Base-by-base conservation (phyloP, 2,329 filamentous ascomycete species). In the Venturiaceae sp. region DNA sequence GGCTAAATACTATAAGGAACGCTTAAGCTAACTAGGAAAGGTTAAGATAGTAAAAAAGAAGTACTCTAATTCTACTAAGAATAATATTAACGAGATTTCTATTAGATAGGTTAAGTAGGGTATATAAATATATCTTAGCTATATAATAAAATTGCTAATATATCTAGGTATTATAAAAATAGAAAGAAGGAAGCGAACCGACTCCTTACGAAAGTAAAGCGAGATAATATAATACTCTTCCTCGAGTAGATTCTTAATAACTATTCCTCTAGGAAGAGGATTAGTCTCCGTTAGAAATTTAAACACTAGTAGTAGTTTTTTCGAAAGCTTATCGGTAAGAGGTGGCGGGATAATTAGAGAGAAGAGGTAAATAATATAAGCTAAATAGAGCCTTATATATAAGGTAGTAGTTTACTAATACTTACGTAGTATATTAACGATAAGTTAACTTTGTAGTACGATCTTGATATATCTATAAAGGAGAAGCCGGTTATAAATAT, bases 201-300 rank as follows among this genome's bases (percentile, higher is more conserved):
- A 39, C 36, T 39, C 14, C 36, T 39, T 7, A 16, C 19, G n/a
- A 39, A 39, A 39, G 36, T 16, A 16, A 39, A 39, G 36, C 14
- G 14, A 50, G 46, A 23, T 23, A 23, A 50, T 50, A 50, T 50
- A 28, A 50, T 50, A 50, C 21, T 50, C 28, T 50, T 28, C 16
- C 46, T 50, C 16, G 23, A 50, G 46, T 50, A 50, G 46, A 50
- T 28, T 50, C 46, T 50, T 50, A 50, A 50, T 50, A 50, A 50
- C 28, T 50, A 50, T 50, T 3, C 46, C 46, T 50, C 28, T 5
- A 26, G 46, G 9, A 50, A 50, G 46, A 50, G 28, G 23, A 28
- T 13, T 26, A 50, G n/a, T 50, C 5, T 50, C 28, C 16, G 16
- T 6, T 50, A 50, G 28, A 50, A 50, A 32, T 50, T 50, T 50